Conservation (phyloP, 331 rosid genomes). For the Arachis monticola region DNA sequence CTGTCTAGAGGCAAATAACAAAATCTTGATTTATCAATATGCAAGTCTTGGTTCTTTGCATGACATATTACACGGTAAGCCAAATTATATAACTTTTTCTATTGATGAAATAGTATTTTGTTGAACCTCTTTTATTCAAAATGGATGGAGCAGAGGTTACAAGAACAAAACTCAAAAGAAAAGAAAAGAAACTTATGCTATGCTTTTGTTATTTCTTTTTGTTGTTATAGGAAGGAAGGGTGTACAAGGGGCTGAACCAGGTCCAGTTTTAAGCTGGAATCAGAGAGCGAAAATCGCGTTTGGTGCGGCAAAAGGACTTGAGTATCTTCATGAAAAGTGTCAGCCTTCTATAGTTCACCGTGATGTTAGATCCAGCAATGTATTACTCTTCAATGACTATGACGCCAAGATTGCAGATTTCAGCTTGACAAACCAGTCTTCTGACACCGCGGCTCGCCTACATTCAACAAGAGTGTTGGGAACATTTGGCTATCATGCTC, state of each 20-base stretch:
- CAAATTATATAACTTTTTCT: not conserved
- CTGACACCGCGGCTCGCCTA: conserved; percentile 88
- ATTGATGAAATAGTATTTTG: not conserved
- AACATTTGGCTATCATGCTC: conserved; percentile 94
- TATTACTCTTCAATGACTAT: conserved; percentile 77
- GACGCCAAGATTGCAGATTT: conserved; percentile 86
- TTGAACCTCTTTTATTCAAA: too few species aligned
- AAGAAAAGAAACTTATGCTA: too few species aligned
- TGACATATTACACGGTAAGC: conserved; percentile 85
- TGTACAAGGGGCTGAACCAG: conserved; percentile 96
- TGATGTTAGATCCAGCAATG: conserved; percentile 92
- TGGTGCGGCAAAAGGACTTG: conserved; percentile 97
- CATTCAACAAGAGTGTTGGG: conserved; percentile 98
- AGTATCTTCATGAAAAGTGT: conserved; percentile 87
- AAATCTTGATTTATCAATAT: conserved; percentile 79
- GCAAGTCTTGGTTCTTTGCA: conserved; percentile 92
- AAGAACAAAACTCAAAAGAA: too few species aligned
- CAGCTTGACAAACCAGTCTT: conserved; percentile 88
- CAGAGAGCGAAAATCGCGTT: conserved; percentile 86
- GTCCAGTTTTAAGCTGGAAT: conserved; percentile 83
- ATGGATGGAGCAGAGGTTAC: too few species aligned
- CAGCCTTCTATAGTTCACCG: conserved; percentile 95
- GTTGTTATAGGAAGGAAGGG: conserved; percentile 84
- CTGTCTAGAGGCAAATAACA: conserved; percentile 78
- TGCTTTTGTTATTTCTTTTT: not conserved